Base-by-base conservation (phyloP, 164 flowering plant species). In the Dillenia suffruticosa region DNA sequence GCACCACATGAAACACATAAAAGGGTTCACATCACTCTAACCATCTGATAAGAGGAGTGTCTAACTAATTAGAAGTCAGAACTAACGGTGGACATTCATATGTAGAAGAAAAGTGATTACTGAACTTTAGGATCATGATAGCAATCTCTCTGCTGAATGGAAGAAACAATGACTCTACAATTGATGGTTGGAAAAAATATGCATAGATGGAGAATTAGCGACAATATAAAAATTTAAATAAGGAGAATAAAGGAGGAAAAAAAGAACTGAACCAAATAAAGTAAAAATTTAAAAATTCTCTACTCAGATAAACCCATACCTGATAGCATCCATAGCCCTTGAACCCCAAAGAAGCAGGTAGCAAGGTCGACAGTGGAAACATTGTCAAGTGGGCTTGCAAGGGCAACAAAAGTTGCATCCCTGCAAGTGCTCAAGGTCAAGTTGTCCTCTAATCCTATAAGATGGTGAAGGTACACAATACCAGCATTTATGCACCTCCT, bases 321-420 rank as follows among this genome's bases (percentile, higher is more conserved):
- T 74, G 87, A 64, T 65, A 78, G 68, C 47, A 48, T 66, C 56
- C 62, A 64, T 43, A 88, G 79, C 70, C 83, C 85, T 58, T 74
- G 84, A 77, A 92, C 90, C 46, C 86, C 85, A 78, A 92, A 92
- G 76, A 86, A 95, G 67, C 99, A 95, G 77, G 80, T 77, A 43
- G 97, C 98, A 63, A 86, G 69, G 40, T 76, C 78, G 65, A 69
- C 57, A 45, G 87, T 73, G 10, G 90, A 83, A 3, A 32, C 44
- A 57, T 76, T 63, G 58, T 83, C 88, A 70, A 77, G 73, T 74
- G 80, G 89, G 76, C 98, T 95, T 49, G 92, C 89, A 66, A 95
- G 80, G 45, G 96, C 76, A 65, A 75, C 87, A 79, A 85, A 95
- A 66, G 92, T 82, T 60, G 99, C 98, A 87, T 90, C 97, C 17